A percentile compares a stretch with the other conserved stretches of the same genome.
Conservation (phyloP, 345 rosid species). For the Sapria himalayana region DNA sequence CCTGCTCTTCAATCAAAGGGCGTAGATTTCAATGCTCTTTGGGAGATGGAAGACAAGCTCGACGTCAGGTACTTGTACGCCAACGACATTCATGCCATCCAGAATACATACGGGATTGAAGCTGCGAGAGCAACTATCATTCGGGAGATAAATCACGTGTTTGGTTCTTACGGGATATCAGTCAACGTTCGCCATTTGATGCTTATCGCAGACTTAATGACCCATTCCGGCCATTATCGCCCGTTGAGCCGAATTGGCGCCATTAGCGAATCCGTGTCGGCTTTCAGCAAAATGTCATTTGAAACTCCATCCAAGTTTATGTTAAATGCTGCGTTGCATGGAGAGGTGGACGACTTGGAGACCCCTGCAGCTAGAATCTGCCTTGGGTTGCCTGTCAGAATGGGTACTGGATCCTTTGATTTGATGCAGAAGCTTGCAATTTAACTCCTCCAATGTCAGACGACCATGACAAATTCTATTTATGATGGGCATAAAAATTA, state of each 20-base stretch:
- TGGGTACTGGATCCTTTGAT: conserved; percentile 87
- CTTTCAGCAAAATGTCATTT: conserved; percentile 74
- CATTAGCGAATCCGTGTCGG: conserved; percentile 57
- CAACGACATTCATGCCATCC: conserved; percentile 60
- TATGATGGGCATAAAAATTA: too few relatives aligned
- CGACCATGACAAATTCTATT: too few relatives aligned
- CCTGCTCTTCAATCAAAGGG: conserved; percentile 64
- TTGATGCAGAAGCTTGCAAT: conserved; percentile 47
- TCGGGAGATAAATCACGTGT: conserved; percentile 63
- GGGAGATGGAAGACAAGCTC: conserved; percentile 49
- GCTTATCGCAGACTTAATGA: conserved; percentile 85
- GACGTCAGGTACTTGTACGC: conserved; percentile 67
- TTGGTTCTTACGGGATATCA: conserved; percentile 55
- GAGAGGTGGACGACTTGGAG: conserved; percentile 49
- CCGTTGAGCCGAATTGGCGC: conserved; percentile 86
- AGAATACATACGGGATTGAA: conserved; percentile 70
- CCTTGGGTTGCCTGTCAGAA: conserved; percentile 72
- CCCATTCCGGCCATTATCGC: conserved; percentile 64
- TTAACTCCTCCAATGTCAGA: too few relatives aligned
- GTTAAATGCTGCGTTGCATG: conserved; percentile 64
- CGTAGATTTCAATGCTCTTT: conserved; percentile 45
- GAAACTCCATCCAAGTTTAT: conserved; percentile 88
- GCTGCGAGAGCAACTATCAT: conserved; percentile 85
- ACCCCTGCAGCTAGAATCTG: conserved; percentile 79
- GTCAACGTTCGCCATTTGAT: conserved; percentile 63